Evolutionary conservation across 139 green algal species (phyloP).

Genomic region (Microglena sp.): DNA sequence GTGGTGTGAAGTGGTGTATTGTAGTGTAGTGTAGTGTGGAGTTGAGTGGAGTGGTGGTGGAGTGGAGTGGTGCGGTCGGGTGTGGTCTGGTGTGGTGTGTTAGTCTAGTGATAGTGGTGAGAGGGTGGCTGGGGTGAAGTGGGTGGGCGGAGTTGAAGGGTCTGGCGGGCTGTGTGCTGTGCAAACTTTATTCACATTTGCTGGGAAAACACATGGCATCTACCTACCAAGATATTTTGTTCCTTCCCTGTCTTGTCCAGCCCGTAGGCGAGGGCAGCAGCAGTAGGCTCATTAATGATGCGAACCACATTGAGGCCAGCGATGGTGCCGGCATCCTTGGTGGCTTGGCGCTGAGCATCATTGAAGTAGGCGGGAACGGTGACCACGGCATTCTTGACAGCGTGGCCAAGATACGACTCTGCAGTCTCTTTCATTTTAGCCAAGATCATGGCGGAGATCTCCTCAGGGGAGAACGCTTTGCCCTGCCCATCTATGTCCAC

Average conservation of each 20-base stretch:
- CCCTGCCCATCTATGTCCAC: conserved; percentile 28
- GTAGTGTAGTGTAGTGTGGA: no score
- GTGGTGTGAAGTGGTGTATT: no score
- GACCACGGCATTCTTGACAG: conserved; percentile 89
- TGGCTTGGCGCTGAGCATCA: conserved; percentile 87
- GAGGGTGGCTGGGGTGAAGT: no score
- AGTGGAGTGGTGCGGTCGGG: no score
- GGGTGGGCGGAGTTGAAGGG: no score
- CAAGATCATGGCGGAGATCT: conserved; percentile 94
- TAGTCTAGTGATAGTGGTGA: no score
- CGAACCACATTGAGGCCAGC: conserved; percentile 92
- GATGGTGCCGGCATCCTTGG: conserved; percentile 81
- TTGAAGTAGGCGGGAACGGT: conserved; percentile 99
- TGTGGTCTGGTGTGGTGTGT: no score
- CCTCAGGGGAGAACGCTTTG: conserved; percentile 90
- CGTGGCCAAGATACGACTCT: conserved; percentile 46
- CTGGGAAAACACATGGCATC: no score
- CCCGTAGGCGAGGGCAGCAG: conserved; percentile 86
- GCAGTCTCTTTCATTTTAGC: conserved; percentile 97
- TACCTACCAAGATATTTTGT: conserved; percentile 97
- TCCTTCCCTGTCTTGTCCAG: conserved; percentile 84
- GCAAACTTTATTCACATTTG: no score
- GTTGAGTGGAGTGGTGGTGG: no score
- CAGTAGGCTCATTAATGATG: conserved; percentile 99
- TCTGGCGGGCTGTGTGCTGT: no score